A percentile compares a stretch with the other conserved stretches of the same genome.
phyloP scores from a whole-genome alignment of 441 rosid species.

The Bruguiera hainesii region DNA sequence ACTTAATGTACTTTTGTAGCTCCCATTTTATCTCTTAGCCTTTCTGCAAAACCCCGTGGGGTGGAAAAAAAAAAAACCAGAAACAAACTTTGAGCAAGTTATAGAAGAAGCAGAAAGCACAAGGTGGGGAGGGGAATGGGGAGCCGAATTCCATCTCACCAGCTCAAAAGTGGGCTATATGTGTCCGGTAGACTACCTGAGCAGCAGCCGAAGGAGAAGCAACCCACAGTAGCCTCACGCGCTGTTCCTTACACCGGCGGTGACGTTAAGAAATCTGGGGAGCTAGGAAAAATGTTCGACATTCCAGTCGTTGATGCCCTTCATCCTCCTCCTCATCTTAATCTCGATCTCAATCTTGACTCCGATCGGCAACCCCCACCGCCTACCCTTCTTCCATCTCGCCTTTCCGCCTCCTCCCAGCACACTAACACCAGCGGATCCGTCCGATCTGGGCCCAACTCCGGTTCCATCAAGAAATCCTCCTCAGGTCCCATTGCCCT shows the following conservation, averaged over 20 bases:
- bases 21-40: no score
- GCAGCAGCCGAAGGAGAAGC: constrained; percentile 48
- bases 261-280: constrained; percentile 70
- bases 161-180: constrained; percentile 61
- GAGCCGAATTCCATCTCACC: constrained; percentile 55
- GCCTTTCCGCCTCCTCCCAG: constrained; percentile 52
- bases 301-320: constrained; percentile 37
- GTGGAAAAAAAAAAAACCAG: no score
- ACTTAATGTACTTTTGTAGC: no score
- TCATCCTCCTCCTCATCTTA: neutral
- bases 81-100: no score
- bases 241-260: constrained; percentile 77
- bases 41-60: no score
- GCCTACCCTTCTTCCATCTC: constrained; percentile 42
- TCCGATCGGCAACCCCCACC: constrained; percentile 31
- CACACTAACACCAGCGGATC: constrained; percentile 76
- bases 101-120: no score
- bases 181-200: constrained; percentile 63
- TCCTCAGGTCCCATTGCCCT: constrained; percentile 70
- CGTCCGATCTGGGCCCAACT: constrained; percentile 72
- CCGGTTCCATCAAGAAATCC: constrained; percentile 53
- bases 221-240: constrained; percentile 52
- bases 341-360: constrained; percentile 10
- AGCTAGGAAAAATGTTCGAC: constrained; percentile 80
- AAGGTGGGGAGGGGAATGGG: constrained; percentile 30